Conservation (phyloP, 371 early-diverging fungal species). For the Hamiltosporidium tvaerminnensis region DNA sequence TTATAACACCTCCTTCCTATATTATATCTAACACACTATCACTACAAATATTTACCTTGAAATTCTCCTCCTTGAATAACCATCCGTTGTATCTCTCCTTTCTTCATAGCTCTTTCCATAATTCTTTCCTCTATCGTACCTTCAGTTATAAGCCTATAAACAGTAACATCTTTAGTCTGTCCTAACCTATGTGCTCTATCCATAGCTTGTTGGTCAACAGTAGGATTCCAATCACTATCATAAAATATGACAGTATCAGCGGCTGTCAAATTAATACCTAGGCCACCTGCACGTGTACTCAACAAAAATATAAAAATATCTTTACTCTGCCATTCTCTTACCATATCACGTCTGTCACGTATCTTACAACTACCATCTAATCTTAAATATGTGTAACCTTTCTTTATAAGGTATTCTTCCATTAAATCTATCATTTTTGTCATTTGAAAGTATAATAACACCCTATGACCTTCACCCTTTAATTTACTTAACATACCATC, state of each 20-base stretch:
- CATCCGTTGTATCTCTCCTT: slow-evolving; percentile 53
- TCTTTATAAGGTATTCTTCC: slow-evolving; percentile 71
- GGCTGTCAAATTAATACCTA: slow-evolving; percentile 91
- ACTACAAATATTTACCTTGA: slow-evolving; percentile 14
- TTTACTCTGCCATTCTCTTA: slow-evolving; percentile 71
- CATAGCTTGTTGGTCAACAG: slow-evolving; percentile 94
- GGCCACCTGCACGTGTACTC: slow-evolving; percentile 92
- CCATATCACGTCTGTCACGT: slow-evolving; percentile 66
- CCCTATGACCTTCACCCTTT: slow-evolving; percentile 72
- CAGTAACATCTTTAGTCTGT: slow-evolving; percentile 96
- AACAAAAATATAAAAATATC: slow-evolving; percentile 78
- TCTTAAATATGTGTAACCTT: slow-evolving; percentile 65
- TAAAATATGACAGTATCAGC: slow-evolving; percentile 98
- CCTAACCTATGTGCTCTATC: slow-evolving; percentile 99
- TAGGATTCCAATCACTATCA: slow-evolving; percentile 99
- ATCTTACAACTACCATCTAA: slow-evolving; percentile 85
- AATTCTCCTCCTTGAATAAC: slow-evolving; percentile 48
- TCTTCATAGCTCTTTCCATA: slow-evolving; percentile 49
- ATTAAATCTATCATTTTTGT: slow-evolving; percentile 86
- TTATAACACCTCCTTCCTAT: too few species aligned
- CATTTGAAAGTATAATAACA: slow-evolving; percentile 94
- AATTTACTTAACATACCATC: slow-evolving; percentile 69
- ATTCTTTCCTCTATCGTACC: slow-evolving; percentile 86
- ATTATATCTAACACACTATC: too few species aligned
- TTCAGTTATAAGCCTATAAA: slow-evolving; percentile 80